Conservation (phyloP, 2,329 filamentous ascomycete species). For the Botrytis paeoniae region DNA sequence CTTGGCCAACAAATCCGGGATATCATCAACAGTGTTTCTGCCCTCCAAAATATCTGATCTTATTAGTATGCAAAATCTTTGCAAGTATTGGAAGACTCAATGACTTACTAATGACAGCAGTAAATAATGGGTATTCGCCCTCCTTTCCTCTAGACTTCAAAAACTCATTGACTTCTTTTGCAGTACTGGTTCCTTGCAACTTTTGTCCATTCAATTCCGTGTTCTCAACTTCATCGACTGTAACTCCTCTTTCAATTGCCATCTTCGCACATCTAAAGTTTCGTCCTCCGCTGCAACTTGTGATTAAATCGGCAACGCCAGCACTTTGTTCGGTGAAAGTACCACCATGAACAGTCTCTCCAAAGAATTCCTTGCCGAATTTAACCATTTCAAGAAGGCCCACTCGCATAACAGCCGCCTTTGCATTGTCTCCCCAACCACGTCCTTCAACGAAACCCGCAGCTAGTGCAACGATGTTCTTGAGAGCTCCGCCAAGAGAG, state of each 20-base stretch:
- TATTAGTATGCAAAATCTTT: constrained; percentile 7
- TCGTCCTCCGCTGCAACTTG: constrained; percentile 84
- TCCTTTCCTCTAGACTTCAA: constrained; percentile 75
- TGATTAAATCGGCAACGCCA: constrained; percentile 93
- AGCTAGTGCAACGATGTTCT: constrained; percentile 93
- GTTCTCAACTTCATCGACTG: constrained; percentile 83
- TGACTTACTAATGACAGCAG: constrained; percentile 63
- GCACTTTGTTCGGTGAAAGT: constrained; percentile 98
- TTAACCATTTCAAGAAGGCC: constrained; percentile 95
- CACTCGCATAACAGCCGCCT: constrained; percentile 97
- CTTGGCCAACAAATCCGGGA: constrained; percentile 56
- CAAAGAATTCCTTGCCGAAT: constrained; percentile 93
- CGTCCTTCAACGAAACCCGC: constrained; percentile 93
- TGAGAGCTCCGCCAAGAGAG: constrained; percentile 88
- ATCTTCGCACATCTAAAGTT: constrained; percentile 94
- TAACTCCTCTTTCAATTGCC: constrained; percentile 73
- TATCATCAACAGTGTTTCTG: constrained; percentile 71
- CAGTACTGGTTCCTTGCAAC: constrained; percentile 89
- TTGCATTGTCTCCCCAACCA: constrained; percentile 97
- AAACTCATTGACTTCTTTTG: constrained; percentile 87
- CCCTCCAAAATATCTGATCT: constrained; percentile 67
- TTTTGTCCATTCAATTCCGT: constrained; percentile 94
- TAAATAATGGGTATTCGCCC: constrained; percentile 87
- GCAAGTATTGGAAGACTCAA: neutral
- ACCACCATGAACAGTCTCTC: constrained; percentile 70